Conservation (phyloP, 1,139 yeast genomes). For the Yamadazyma triangularis region DNA sequence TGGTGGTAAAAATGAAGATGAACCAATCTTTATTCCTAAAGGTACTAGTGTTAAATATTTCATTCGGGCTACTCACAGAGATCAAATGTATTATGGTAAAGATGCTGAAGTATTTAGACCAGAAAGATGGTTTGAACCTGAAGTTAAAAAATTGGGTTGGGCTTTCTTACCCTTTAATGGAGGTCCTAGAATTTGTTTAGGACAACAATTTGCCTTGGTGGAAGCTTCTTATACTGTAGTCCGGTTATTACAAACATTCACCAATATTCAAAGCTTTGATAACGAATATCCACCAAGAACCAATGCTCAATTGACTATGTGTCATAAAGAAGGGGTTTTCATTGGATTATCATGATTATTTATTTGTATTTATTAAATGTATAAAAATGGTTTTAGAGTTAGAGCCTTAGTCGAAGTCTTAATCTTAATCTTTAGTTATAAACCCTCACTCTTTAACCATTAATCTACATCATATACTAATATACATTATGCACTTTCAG, state of each 20-base stretch:
- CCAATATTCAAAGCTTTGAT: slow-evolving; percentile 22
- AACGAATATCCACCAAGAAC: slow-evolving; percentile 24
- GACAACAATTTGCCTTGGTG: slow-evolving; percentile 57
- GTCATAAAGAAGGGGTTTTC: slow-evolving; percentile 17
- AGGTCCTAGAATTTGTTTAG: slow-evolving; percentile 58
- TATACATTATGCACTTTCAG: too few species aligned
- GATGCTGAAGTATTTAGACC: slow-evolving; percentile 45
- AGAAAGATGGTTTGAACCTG: slow-evolving; percentile 41
- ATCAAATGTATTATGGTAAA: slow-evolving; percentile 39
- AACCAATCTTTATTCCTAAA: slow-evolving; percentile 42
- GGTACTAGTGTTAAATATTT: slow-evolving; percentile 41
- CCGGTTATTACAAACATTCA: slow-evolving; percentile 38
- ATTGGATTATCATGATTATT: slow-evolving; percentile 15
- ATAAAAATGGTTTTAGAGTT: too few species aligned
- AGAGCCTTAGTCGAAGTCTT: too few species aligned
- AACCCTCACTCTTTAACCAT: too few species aligned
- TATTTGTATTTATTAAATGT: too few species aligned
- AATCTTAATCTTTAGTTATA: too few species aligned
- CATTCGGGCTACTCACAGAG: slow-evolving; percentile 44
- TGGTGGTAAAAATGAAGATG: slow-evolving; percentile 39
- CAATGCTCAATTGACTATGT: slow-evolving; percentile 26
- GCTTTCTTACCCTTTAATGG: slow-evolving; percentile 55
- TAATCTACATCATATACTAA: too few species aligned
- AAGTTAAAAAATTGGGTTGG: slow-evolving; percentile 41
- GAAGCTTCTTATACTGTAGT: slow-evolving; percentile 43